These are phyloP conservation scores for Cardamine chenopodiifolia DNA, from an alignment of 345 rosid species.

Conservation along the genomic window DNA sequence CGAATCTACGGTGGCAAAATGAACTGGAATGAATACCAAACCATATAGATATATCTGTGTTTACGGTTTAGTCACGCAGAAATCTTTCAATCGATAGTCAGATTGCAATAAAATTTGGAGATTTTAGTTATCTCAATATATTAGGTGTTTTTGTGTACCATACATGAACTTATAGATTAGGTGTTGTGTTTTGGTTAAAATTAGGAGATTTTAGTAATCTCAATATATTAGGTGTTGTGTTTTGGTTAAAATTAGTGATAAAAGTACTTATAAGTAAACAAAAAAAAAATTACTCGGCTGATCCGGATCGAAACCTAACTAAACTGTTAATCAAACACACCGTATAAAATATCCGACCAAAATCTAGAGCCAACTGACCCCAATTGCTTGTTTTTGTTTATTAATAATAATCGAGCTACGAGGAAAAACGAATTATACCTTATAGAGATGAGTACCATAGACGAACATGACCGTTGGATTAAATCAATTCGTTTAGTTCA, in stretches of 20 bases:
- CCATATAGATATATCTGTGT: background rate
- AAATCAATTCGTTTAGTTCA: background rate
- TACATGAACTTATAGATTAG: background rate
- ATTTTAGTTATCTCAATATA: background rate
- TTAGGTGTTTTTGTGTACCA: background rate
- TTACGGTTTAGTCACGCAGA: background rate
- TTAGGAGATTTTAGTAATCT: too few species aligned
- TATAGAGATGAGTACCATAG: background rate
- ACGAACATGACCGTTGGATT: background rate
- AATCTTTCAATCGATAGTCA: background rate
- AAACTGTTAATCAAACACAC: background rate
- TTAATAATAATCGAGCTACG: background rate
- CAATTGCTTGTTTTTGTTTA: background rate
- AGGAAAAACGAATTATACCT: background rate
- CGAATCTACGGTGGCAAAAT: background rate
- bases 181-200: background rate
- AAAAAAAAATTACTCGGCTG: too few species aligned
- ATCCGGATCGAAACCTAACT: background rate
- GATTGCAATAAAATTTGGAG: background rate
- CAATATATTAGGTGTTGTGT: too few species aligned
- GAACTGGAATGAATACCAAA: background rate
- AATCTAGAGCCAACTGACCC: background rate
- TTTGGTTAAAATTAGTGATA: too few species aligned
- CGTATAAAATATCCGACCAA: background rate
- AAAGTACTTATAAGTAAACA: background rate